Evolutionary conservation across 768 basidiomycete species (phyloP), one percentile per base, ranked within the genome.

Genomic region (Russula compacta): DNA sequence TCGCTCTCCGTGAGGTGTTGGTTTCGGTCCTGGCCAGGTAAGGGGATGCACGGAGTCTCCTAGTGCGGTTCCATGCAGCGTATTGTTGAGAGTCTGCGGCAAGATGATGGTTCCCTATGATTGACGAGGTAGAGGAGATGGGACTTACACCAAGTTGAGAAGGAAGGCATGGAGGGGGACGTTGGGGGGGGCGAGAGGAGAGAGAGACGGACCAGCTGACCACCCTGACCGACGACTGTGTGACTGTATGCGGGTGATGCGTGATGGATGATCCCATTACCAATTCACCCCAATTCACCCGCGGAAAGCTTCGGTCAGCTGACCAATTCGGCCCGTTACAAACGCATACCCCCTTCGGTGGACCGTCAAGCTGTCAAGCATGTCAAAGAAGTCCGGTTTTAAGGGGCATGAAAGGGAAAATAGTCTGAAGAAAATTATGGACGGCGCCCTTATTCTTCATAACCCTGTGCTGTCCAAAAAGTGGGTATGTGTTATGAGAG

Each of bases 41-140:
- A 15, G 79, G 80, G n/a, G 81, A 60, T 48, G 77, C 74, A 39
- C 78, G 78, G 21, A 83, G 67, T n/a, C 78, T 67, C 53, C 81
- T 76, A 15, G 81, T 82, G 55, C 82, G 79, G 59, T 83, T 81
- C 84, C 82, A 84, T 12, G 78, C 72, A 4, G 78, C 73, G 65
- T 83, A 83, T 60, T 82, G 82, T 53, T 71, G 73, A 35, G 77
- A 72, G 72, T 85, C 78, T 77, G 58, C 14, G 48, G 63, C 58
- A 60, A 58, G 44, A 54, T 36, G 33, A 42, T 39, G 24, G 24
- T 21, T 48, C 50, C 11, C 19, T 44, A 57, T 50, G 50, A 64
- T 29, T 24, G 46, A 17, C 47, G 46, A 56, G 49, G 72, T 73
- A 59, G 47, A 32, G 38, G 32, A 39, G 40, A 48, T 11, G 11